Evolutionary conservation across 2,329 filamentous ascomycete genomes (phyloP).

Genomic region (Trichoderma sp.): DNA sequence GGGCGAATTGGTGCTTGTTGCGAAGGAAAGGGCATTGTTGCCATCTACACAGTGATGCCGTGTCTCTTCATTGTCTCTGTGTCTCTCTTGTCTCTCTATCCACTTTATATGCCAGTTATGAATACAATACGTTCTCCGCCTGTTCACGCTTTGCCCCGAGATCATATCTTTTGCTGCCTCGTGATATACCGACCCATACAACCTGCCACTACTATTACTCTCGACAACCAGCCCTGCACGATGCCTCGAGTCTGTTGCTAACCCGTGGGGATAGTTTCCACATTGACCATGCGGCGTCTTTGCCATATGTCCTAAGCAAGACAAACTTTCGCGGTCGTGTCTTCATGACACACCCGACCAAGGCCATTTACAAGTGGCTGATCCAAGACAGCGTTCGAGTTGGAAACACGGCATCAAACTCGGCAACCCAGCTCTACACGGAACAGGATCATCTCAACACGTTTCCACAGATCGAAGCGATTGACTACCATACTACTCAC

Average conservation of each 20-base stretch:
- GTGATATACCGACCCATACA: conserved; percentile 21
- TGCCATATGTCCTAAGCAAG: conserved; percentile 96
- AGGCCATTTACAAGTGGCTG: conserved; percentile 99
- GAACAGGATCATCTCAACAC: conserved; percentile 95
- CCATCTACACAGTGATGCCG: conserved; percentile 20
- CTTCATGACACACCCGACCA: conserved; percentile 99
- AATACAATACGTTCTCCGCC: conserved; percentile 41
- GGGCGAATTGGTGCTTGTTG: conserved; percentile 30
- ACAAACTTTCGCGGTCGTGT: conserved; percentile 96
- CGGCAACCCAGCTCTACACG: conserved; percentile 78
- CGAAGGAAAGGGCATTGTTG: conserved; percentile 17
- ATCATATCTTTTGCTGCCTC: conserved; percentile 7
- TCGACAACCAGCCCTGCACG: conserved; percentile 10
- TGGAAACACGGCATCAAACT: conserved; percentile 66
- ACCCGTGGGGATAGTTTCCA: conserved; percentile 71
- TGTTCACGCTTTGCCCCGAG: conserved; percentile 6
- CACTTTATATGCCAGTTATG: conserved; percentile 38
- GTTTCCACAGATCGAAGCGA: conserved; percentile 91
- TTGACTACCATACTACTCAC: conserved; percentile 97
- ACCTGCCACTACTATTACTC: background rate
- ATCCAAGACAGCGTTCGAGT: conserved; percentile 97
- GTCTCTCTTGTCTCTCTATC: conserved; percentile 26
- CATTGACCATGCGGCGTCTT: conserved; percentile 96
- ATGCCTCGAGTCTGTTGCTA: conserved; percentile 26
- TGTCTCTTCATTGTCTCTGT: conserved; percentile 19